phyloP scores from a whole-genome alignment of 148 eudicot species.

The Cornus florida region DNA sequence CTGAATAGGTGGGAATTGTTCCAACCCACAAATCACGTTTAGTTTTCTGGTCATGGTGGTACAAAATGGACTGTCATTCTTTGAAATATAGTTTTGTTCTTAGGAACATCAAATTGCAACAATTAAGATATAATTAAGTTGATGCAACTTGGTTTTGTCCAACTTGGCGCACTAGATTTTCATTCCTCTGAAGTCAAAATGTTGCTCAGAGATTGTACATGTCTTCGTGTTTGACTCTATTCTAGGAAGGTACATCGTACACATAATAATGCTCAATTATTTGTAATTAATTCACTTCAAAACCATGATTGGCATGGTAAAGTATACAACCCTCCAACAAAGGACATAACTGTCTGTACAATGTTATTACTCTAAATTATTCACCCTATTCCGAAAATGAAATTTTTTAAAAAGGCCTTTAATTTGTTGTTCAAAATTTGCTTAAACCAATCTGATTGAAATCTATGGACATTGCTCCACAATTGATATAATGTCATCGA shows the following conservation, averaged over 20 bases:
- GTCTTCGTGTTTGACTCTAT: background rate
- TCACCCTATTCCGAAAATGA: background rate
- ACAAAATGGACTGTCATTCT: conserved; percentile 6
- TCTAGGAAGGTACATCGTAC: background rate
- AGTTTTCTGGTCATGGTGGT: background rate
- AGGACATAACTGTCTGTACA: too few species aligned
- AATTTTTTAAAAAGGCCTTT: background rate
- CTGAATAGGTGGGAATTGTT: background rate
- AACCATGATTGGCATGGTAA: too few species aligned
- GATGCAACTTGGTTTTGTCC: background rate
- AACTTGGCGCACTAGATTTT: background rate
- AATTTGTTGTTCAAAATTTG: too few species aligned
- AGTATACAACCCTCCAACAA: too few species aligned
- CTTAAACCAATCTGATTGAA: background rate
- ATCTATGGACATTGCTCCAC: too few species aligned
- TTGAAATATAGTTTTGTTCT: background rate
- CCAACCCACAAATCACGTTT: background rate
- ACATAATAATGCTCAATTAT: background rate
- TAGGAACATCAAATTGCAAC: background rate
- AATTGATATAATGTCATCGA: too few species aligned
- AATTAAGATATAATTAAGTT: background rate
- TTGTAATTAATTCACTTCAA: background rate
- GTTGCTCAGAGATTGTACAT: background rate
- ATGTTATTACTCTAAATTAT: background rate
- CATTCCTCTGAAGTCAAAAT: background rate